These are phyloP conservation scores for Linnemannia elongata DNA, from an alignment of 192 early-diverging fungal genomes.

Conservation along the genomic window DNA sequence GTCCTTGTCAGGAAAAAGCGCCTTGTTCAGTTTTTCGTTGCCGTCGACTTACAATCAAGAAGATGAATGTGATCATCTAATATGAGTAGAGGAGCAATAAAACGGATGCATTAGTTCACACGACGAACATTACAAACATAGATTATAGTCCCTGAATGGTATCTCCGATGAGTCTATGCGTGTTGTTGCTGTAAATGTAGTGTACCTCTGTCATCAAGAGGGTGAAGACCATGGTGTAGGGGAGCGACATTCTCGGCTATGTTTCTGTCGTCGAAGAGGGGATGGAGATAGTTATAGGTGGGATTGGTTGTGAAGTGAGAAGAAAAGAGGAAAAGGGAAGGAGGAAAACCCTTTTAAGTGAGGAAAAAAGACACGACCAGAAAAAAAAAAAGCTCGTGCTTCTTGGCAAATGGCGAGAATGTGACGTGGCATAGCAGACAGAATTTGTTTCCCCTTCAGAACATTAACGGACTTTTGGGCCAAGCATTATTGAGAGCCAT, in stretches of 20 bases:
- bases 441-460: background rate
- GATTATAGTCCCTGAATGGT: background rate
- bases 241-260: conserved; percentile 53
- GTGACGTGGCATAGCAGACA: conserved; percentile 41
- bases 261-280: background rate
- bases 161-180: too few species aligned
- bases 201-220: conserved; percentile 62
- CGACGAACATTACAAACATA: background rate
- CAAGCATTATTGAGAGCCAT: conserved; percentile 21
- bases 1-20: background rate
- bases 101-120: background rate
- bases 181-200: background rate
- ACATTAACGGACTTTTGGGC: conserved; percentile 13
- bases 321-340: background rate
- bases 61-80: conserved; percentile 57
- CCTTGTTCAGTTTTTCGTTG: background rate
- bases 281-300: background rate
- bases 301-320: background rate
- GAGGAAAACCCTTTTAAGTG: background rate
- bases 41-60: conserved; percentile 50
- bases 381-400: conserved; percentile 7
- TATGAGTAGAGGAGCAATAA: background rate
- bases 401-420: background rate
- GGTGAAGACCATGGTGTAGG: conserved; percentile 62
- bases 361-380: background rate